These are phyloP conservation scores for Cupressus sempervirens DNA, from an alignment of 75 land plant species.

Conservation along the genomic window DNA sequence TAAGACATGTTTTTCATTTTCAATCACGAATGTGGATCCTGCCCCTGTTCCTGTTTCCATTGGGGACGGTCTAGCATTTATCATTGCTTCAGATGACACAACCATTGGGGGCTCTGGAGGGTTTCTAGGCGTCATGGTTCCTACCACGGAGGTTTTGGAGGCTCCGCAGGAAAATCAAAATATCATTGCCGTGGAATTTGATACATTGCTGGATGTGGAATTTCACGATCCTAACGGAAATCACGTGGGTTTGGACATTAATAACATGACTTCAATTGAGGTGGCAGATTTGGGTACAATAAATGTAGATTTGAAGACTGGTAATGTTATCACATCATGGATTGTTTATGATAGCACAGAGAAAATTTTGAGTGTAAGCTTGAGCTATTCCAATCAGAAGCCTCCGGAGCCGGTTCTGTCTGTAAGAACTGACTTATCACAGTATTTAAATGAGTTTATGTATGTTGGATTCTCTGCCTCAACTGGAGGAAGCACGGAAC, in stretches of 20 bases:
- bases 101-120: conserved; percentile 66
- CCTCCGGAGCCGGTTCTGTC: conserved; percentile 55
- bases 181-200: conserved; percentile 80
- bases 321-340: conserved; percentile 67
- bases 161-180: neutral
- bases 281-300: conserved; percentile 52
- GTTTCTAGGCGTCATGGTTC: conserved; percentile 44
- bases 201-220: conserved; percentile 67
- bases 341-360: conserved; percentile 52
- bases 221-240: conserved; percentile 80
- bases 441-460: conserved; percentile 49
- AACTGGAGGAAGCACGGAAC: conserved; percentile 77
- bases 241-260: conserved; percentile 79
- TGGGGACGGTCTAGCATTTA: conserved; percentile 82
- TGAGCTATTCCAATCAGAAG: conserved; percentile 52
- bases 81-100: conserved; percentile 58
- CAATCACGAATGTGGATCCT: conserved; percentile 57
- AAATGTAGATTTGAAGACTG: conserved; percentile 54
- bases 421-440: conserved; percentile 35
- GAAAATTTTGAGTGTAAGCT: conserved; percentile 32
- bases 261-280: conserved; percentile 49
- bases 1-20: conserved; percentile 80
- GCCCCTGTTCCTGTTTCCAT: conserved; percentile 67
- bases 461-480: conserved; percentile 88
- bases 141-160: neutral